Evolutionary conservation across 768 basidiomycete species (phyloP).

Genomic region (Udeniomyces megalosporus): DNA sequence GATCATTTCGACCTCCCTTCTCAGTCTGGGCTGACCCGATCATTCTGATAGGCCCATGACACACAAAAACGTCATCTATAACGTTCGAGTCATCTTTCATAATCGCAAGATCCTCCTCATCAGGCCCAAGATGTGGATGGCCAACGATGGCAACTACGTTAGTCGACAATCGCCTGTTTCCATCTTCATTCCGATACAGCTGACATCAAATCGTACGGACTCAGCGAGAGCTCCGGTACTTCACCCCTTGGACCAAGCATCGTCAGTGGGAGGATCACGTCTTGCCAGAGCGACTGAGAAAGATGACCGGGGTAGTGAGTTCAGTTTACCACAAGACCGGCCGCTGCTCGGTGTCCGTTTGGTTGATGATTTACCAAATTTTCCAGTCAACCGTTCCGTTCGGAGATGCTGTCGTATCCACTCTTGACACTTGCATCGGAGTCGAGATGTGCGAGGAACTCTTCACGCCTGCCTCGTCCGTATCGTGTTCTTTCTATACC

Average conservation of each 20-base stretch:
- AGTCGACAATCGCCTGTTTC: constrained; percentile 29
- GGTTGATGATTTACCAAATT: too few species aligned
- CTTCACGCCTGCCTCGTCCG: constrained; percentile 85
- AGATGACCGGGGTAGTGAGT: constrained; percentile 70
- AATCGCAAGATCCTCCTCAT: constrained; percentile 79
- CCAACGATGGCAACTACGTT: constrained; percentile 94
- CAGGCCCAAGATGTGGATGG: constrained; percentile 98
- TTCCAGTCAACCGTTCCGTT: constrained; percentile 89
- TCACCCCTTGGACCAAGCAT: constrained; percentile 88
- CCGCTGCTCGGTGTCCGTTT: not conserved
- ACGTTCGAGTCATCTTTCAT: constrained; percentile 80
- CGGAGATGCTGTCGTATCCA: constrained; percentile 87
- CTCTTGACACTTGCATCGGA: constrained; percentile 86
- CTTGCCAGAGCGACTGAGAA: constrained; percentile 73
- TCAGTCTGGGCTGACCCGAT: not conserved
- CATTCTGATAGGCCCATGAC: constrained; percentile 61
- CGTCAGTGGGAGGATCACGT: constrained; percentile 80
- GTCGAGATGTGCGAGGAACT: constrained; percentile 94
- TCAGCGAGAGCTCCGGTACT: constrained; percentile 37
- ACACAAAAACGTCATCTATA: constrained; percentile 97
- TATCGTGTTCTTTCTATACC: not conserved
- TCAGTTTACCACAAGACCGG: not conserved
- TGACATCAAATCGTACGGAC: not conserved
- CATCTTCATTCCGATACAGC: not conserved
- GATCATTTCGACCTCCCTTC: too few species aligned